Base-by-base conservation (phyloP, 2,329 filamentous ascomycete genomes). In the Aspergillus alliaceus region DNA sequence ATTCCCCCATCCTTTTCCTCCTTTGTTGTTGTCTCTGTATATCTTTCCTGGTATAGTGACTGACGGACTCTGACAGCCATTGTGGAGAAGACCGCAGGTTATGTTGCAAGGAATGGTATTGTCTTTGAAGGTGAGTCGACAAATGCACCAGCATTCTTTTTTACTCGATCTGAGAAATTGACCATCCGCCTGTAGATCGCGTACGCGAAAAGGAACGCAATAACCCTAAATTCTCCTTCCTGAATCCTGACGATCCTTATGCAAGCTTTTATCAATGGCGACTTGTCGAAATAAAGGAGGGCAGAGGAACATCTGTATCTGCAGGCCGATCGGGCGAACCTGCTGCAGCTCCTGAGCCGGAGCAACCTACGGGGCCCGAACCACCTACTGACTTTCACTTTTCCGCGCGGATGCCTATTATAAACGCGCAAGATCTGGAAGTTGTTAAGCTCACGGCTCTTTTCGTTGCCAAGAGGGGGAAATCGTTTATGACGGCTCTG, bases 401-500 rank as follows among this genome's bases (percentile, higher is more conserved):
- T 79, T 96, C 91, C 55, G 93, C 95, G 66, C 90, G 93, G 72
- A 96, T 98, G 91, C 95, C 95, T 57, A 93, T 93, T 65, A 96
- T 99, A 78, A 96, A 89, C 76, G 91, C 96, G 63, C 90, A 96
- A 75, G 95, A 99, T 81, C 79, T 98, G 59, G 86, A 87, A 53
- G 81, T 88, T 24, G 79, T 87, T 57, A 84, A 82, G 61, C 77
- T 96, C 69, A 96, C 93, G 34, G 95, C 95, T 20, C 81, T 96
- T 25, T 97, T 95, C 75, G 91, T 93, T 50, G 95, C 95, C 52
- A 93, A 93, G 76, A 93, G 96, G 69, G 95, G 95, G 14, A 88
- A 93, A 59, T 87, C 89, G 59, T 99, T 95, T 77, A 91, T 96
- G 85, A 97, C 92, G 22, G 85, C 89, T 54, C 80, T 99, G 61